Conservation (phyloP, 164 flowering plant species). For the Magnolia sinica region DNA sequence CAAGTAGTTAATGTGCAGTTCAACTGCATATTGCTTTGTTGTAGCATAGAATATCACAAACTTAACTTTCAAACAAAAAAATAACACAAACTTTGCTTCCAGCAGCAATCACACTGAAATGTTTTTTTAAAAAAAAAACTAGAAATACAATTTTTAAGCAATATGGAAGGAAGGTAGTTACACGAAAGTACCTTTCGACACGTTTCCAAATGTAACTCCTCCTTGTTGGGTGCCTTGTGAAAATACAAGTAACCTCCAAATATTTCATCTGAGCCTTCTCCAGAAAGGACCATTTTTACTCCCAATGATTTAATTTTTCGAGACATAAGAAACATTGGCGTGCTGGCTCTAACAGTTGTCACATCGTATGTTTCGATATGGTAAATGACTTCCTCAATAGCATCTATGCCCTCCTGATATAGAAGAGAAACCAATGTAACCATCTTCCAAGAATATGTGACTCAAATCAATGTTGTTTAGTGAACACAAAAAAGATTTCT, state of each 20-base stretch:
- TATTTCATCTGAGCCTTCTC: slow-evolving; percentile 96
- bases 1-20: not conserved
- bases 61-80: too few relatives aligned
- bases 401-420: slow-evolving; percentile 89
- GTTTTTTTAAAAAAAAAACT: not conserved
- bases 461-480: not conserved
- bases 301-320: slow-evolving; percentile 94
- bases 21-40: not conserved
- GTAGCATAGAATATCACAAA: not conserved
- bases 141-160: not conserved
- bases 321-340: slow-evolving; percentile 99
- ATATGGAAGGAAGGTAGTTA: not conserved
- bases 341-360: slow-evolving; percentile 93
- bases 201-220: slow-evolving; percentile 84
- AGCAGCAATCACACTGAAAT: not conserved
- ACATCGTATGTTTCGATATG: slow-evolving; percentile 97
- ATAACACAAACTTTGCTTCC: not conserved
- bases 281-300: slow-evolving; percentile 94
- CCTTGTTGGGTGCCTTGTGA: slow-evolving; percentile 94
- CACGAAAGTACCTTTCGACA: slow-evolving; percentile 65
- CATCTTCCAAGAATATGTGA: not conserved
- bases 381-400: slow-evolving; percentile 92
- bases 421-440: slow-evolving; percentile 1
- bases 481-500: not conserved
- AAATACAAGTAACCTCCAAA: slow-evolving; percentile 91